Conservation (phyloP, 306 rosid species). For the Prosopis cineraria region DNA sequence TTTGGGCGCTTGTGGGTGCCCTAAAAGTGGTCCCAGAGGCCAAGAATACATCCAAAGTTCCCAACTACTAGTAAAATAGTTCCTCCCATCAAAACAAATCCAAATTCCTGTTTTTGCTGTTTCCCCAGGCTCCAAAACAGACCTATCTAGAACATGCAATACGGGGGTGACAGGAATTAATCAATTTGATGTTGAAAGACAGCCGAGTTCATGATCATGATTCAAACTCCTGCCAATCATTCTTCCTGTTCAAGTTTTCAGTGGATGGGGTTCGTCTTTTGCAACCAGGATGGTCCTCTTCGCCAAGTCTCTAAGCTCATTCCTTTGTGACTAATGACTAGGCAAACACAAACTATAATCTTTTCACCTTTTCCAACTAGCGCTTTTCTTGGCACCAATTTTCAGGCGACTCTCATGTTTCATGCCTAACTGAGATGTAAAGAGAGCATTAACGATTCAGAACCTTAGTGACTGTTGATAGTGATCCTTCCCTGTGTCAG, state of each 20-base stretch:
- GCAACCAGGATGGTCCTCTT: slow-evolving; percentile 35
- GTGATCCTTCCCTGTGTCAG: slow-evolving; percentile 1
- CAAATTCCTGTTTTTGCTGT: slow-evolving; percentile 53
- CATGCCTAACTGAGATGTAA: slow-evolving; percentile 7
- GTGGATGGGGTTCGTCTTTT: slow-evolving; percentile 44
- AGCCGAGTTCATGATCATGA: slow-evolving; percentile 53
- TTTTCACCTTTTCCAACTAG: slow-evolving; percentile 18
- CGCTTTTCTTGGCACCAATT: slow-evolving; percentile 37
- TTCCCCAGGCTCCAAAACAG: slow-evolving; percentile 57
- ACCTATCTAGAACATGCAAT: slow-evolving; percentile 41
- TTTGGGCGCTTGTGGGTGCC: slow-evolving; percentile 29
- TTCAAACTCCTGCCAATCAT: slow-evolving; percentile 66
- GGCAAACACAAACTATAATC: slow-evolving; percentile 4
- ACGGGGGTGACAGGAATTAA: slow-evolving; percentile 59
- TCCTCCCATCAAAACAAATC: slow-evolving; percentile 48
- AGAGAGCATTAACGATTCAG: slow-evolving; percentile 11
- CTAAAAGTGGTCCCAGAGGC: slow-evolving; percentile 56
- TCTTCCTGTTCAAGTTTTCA: slow-evolving; percentile 37
- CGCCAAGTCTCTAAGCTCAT: slow-evolving; percentile 22
- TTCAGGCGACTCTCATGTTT: slow-evolving; percentile 37
- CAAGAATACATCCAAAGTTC: slow-evolving; percentile 65
- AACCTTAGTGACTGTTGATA: slow-evolving; percentile 11
- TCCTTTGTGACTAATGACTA: slow-evolving; percentile 33
- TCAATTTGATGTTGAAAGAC: slow-evolving; percentile 66
- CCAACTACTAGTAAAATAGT: slow-evolving; percentile 55